A percentile compares a stretch with the other conserved stretches of the same genome.
Conservation (phyloP, 495 filamentous ascomycete species). For the Terfezia boudieri region DNA sequence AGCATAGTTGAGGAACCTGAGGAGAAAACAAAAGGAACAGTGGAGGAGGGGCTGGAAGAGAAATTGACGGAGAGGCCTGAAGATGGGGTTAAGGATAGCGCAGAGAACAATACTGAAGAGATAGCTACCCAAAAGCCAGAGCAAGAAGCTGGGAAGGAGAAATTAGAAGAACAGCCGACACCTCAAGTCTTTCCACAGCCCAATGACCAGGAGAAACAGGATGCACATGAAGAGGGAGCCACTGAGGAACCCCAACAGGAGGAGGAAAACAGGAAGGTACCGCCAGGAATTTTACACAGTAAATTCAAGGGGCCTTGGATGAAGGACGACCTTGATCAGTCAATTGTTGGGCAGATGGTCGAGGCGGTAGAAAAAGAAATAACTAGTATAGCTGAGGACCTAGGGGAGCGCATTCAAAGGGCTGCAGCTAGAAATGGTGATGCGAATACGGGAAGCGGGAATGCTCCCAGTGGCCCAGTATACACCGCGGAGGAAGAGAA, state of each 20-base stretch:
- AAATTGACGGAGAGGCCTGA: not conserved
- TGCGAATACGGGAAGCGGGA: too few relatives aligned
- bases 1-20: constrained; percentile 10
- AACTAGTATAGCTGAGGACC: constrained; percentile 4
- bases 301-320: not conserved
- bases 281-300: too few relatives aligned
- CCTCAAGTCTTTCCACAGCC: not conserved
- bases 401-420: constrained; percentile 4
- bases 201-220: not conserved
- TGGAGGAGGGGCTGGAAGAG: too few relatives aligned
- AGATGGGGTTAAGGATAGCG: not conserved
- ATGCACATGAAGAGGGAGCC: not conserved
- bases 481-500: too few relatives aligned
- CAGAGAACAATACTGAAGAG: constrained; percentile 10
- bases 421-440: too few relatives aligned
- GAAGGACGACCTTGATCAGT: constrained; percentile 9
- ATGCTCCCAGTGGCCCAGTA: too few relatives aligned
- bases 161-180: not conserved
- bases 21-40: too few relatives aligned
- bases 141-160: constrained; percentile 3
- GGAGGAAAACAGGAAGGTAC: not conserved
- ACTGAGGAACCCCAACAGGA: not conserved
- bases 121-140: constrained; percentile 1
- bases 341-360: constrained; percentile 3
- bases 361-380: constrained; percentile 12